Conservation (phyloP, 192 early-diverging fungal species). For the Coemansia sp. region DNA sequence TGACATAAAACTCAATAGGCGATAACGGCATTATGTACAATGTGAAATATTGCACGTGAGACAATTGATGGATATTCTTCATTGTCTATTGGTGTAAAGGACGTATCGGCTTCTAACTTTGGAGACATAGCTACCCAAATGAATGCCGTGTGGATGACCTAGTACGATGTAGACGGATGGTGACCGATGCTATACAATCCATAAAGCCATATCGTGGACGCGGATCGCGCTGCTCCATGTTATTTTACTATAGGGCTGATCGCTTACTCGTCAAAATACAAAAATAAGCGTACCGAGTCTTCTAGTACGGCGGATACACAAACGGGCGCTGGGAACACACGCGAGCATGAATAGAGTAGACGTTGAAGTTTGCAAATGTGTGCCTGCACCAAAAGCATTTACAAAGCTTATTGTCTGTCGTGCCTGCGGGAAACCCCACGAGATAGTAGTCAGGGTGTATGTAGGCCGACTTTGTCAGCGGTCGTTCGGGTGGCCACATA, state of each 20-base stretch:
- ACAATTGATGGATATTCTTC: neutral
- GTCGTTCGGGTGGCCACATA: conserved; percentile 32
- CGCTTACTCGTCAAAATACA: neutral
- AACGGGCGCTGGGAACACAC: conserved; percentile 30
- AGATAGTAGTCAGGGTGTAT: conserved; percentile 23
- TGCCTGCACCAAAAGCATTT: conserved; percentile 39
- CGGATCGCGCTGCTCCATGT: too few species aligned
- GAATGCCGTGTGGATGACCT: too few species aligned
- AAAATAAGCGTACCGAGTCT: neutral
- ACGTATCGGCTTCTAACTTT: neutral
- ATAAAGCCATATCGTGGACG: too few species aligned
- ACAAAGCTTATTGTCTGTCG: conserved; percentile 13
- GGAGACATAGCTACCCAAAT: too few species aligned
- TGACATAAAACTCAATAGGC: too few species aligned
- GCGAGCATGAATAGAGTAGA: conserved; percentile 26
- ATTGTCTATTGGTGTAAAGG: neutral
- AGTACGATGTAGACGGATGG: neutral
- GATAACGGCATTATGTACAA: too few species aligned
- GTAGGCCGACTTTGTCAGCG: conserved; percentile 7
- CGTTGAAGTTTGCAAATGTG: conserved; percentile 14
- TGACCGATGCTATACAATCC: neutral
- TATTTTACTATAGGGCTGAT: too few species aligned
- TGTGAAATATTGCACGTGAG: neutral
- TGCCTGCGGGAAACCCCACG: conserved; percentile 19
- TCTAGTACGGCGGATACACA: conserved; percentile 29